Percentiles rank a stretch among this genome's conserved stretches.
phyloP scores from a whole-genome alignment of 192 early-diverging fungal species.

The Linderina pennispora region DNA sequence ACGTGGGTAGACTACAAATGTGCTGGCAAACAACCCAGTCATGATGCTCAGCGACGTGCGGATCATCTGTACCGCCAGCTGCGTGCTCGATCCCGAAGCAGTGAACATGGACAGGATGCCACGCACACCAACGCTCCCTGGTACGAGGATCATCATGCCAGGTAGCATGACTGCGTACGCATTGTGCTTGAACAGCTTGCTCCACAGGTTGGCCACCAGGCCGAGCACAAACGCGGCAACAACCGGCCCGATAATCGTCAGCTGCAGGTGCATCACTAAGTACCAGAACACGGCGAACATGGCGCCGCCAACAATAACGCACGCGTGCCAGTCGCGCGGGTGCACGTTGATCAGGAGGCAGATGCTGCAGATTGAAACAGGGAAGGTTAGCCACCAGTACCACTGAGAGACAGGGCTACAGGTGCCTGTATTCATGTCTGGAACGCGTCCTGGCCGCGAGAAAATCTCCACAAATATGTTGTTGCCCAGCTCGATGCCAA shows the following conservation, averaged over 20 bases:
- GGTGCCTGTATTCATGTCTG: constrained; percentile 9
- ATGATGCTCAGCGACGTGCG: constrained; percentile 57
- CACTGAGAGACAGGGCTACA: constrained; percentile 25
- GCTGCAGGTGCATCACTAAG: constrained; percentile 48
- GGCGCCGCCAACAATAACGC: constrained; percentile 55
- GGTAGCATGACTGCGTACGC: constrained; percentile 70
- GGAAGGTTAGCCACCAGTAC: constrained; percentile 53
- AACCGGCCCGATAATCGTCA: constrained; percentile 51
- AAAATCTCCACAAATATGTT: constrained; percentile 52
- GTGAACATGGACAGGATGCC: constrained; percentile 54
- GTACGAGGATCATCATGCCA: constrained; percentile 76
- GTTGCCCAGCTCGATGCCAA: constrained; percentile 58
- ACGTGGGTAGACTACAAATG: constrained; percentile 48
- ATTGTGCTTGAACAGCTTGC: constrained; percentile 51
- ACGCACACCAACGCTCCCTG: constrained; percentile 67
- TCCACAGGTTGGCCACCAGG: constrained; percentile 65
- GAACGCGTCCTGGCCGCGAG: constrained; percentile 18
- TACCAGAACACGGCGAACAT: constrained; percentile 59
- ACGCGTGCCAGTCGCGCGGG: constrained; percentile 58
- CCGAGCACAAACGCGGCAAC: constrained; percentile 71
- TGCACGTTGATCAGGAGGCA: constrained; percentile 52
- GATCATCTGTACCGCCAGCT: constrained; percentile 45
- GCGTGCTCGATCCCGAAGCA: constrained; percentile 21
- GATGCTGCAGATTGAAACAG: constrained; percentile 42
- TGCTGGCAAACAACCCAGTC: constrained; percentile 59